A percentile compares a stretch with the other conserved stretches of the same genome.
Evolutionary conservation across 345 rosid genomes (phyloP).

Genomic region (Syzygium grande): DNA sequence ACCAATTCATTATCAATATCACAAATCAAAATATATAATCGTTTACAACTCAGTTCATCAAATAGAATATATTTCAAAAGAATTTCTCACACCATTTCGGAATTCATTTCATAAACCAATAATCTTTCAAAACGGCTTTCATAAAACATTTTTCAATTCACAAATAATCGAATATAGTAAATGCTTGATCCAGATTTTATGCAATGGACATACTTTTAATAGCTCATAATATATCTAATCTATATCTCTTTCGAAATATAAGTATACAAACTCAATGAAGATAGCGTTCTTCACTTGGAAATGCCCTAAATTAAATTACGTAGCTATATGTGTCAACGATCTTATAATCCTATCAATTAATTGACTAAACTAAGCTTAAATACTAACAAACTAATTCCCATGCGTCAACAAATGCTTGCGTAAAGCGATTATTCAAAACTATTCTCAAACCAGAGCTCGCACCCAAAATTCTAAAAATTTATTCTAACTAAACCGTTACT

Average conservation of each 20-base stretch:
- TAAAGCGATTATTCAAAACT: background rate
- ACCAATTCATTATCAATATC: no score
- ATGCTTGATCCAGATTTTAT: background rate
- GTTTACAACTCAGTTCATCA: background rate
- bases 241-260: background rate
- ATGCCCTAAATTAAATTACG: no score
- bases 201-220: background rate
- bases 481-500: background rate
- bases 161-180: background rate
- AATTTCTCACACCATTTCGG: background rate
- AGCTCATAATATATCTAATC: no score
- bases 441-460: fast-evolving
- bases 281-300: background rate
- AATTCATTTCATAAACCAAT: background rate
- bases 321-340: no score
- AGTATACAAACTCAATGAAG: background rate
- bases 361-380: background rate
- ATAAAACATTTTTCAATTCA: background rate
- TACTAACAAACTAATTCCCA: background rate
- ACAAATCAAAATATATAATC: background rate
- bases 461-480: no score
- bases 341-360: background rate
- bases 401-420: background rate
- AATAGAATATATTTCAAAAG: background rate
- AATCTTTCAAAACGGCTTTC: background rate